Evolutionary conservation across 768 basidiomycete genomes (phyloP).

Genomic region (Tylopilus subfusipes): DNA sequence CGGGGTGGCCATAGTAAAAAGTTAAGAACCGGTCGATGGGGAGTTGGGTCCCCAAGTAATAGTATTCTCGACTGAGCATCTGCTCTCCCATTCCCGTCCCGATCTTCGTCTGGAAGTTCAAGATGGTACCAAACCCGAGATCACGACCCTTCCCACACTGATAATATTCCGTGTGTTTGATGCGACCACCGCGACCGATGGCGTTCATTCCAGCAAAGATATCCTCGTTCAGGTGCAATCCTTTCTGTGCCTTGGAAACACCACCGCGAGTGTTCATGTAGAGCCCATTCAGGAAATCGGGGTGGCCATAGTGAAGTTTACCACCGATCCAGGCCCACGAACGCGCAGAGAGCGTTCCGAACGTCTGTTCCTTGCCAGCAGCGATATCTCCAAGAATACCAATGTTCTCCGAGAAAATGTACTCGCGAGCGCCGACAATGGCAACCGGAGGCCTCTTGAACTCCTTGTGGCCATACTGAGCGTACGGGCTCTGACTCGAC

Average conservation of each 20-base stretch:
- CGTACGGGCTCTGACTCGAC: slow-evolving; percentile 87
- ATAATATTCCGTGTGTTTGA: slow-evolving; percentile 99
- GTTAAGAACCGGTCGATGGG: slow-evolving; percentile 98
- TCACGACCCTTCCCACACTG: slow-evolving; percentile 99
- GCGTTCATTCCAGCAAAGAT: slow-evolving; percentile 99
- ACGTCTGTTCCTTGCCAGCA: slow-evolving; percentile 99
- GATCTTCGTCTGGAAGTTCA: slow-evolving; percentile 99
- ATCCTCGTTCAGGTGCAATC: slow-evolving; percentile 98
- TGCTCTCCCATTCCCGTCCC: slow-evolving; percentile 99
- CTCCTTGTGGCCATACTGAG: slow-evolving; percentile 84
- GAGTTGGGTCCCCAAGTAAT: slow-evolving; percentile 96
- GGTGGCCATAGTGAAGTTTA: slow-evolving; percentile 98
- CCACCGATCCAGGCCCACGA: slow-evolving; percentile 97
- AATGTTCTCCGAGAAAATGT: slow-evolving; percentile 99
- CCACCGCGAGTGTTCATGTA: slow-evolving; percentile 99
- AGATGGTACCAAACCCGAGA: slow-evolving; percentile 96
- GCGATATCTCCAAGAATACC: slow-evolving; percentile 98
- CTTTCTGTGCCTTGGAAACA: slow-evolving; percentile 98
- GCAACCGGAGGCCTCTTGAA: slow-evolving; percentile 88
- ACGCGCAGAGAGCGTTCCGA: slow-evolving; percentile 95
- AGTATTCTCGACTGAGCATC: slow-evolving; percentile 98
- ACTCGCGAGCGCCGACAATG: slow-evolving; percentile 98
- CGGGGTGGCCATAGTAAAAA: slow-evolving; percentile 99
- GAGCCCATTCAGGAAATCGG: slow-evolving; percentile 96
- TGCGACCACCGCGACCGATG: slow-evolving; percentile 91